Base-by-base conservation (phyloP, 1,284 basidiomycete species). In the Puccinia horiana region DNA sequence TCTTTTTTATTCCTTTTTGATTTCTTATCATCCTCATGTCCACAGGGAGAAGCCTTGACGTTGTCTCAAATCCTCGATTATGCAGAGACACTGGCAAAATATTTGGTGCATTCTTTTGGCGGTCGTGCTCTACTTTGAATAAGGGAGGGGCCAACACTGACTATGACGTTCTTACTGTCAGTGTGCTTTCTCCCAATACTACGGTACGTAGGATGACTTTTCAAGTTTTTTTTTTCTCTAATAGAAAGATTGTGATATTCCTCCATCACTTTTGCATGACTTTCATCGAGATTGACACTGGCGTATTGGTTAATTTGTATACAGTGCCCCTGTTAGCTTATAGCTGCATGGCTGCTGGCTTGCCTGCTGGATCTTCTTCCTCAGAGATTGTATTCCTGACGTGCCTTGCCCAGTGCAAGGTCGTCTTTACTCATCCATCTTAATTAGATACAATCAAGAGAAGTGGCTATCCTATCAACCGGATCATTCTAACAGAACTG, bases 291-390 rank as follows among this genome's bases (percentile, higher is more conserved):
- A 14, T 29, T 37, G 65, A 16, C 16, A 29, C 42, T n/a, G 14
- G 11, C 5, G 1, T 69, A 1, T 29, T 32, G 29, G 26, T 42
- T 47, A 9, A 69, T 44, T 6, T 18, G 12, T 44, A 76, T 52
- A 11, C 14, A 26, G 20, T 58, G 9, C 74, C 74, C 23, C 35
- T 76, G 26, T n/a, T 76, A 2, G 23, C 58, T 26, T 76, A 76
- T 40, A 56, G 54, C 52, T 76, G 74, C 54, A 54, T 76, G 74
- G 74, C 74, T n/a, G 42, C 54, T 61, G 74, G 74, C 29, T 29
- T 76, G 16, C 74, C 74, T 23, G 74, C 40, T 42, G 58, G 54
- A 29, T 56, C 74, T 26, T 58, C 54, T 14, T 29, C 74, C 12
- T 61, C 58, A 12, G 74, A 76, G 42, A 76, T 52, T 11, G 54